Conservation (phyloP, 306 rosid species). For the Cyclanthera cordifolia region DNA sequence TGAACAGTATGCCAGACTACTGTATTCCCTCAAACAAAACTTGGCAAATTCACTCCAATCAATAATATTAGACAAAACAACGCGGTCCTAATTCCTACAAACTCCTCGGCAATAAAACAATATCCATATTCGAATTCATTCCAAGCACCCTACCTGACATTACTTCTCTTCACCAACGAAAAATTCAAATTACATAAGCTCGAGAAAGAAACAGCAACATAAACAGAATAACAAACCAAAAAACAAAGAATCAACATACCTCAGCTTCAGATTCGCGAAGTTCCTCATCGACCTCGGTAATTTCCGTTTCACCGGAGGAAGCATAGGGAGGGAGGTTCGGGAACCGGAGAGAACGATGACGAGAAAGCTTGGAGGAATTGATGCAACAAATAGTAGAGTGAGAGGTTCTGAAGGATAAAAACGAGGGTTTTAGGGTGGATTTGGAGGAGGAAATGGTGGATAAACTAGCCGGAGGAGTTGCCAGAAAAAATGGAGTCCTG, state of each 20-base stretch:
- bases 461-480: background rate
- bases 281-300: conserved; percentile 12
- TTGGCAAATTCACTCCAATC: background rate
- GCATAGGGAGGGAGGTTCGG: background rate
- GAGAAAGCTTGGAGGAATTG: conserved; percentile 9
- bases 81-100: background rate
- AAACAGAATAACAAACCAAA: too few relatives aligned
- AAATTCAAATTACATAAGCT: background rate
- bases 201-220: background rate
- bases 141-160: background rate
- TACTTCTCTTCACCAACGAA: background rate
- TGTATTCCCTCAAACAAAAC: background rate
- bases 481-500: conserved; percentile 18
- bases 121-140: background rate
- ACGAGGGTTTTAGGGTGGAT: background rate
- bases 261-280: conserved; percentile 14
- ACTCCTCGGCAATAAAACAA: background rate
- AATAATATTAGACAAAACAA: background rate
- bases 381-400: background rate
- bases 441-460: background rate
- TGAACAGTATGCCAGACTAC: background rate
- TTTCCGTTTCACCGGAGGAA: conserved; percentile 15
- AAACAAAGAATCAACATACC: background rate
- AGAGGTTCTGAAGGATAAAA: background rate
- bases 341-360: conserved; percentile 11